Evolutionary conservation across 345 rosid genomes (phyloP).

Genomic region (Citrus medica): DNA sequence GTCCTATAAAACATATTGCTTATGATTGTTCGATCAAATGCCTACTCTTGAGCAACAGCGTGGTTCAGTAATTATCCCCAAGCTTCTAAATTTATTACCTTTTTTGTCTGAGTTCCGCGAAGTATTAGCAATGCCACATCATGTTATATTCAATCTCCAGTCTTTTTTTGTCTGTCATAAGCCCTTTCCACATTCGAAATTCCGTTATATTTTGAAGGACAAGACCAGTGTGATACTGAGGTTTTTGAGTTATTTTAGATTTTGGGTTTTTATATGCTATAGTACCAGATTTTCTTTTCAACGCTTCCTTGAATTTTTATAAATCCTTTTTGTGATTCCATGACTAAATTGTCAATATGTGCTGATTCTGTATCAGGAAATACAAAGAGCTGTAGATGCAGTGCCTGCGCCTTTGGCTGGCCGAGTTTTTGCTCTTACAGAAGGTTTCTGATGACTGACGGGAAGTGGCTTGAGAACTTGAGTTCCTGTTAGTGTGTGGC

Average conservation of each 20-base stretch:
- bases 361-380: constrained; percentile 46
- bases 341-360: constrained; percentile 2
- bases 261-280: background rate
- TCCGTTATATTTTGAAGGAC: background rate
- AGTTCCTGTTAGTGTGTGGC: background rate
- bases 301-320: background rate
- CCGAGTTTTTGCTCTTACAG: constrained; percentile 75
- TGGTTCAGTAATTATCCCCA: background rate
- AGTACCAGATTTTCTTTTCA: background rate
- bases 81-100: background rate
- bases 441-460: constrained; percentile 58
- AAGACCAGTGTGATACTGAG: background rate
- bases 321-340: background rate
- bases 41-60: background rate
- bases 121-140: background rate
- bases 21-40: background rate
- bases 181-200: background rate
- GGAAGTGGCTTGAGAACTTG: constrained; percentile 2
- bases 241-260: background rate
- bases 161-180: background rate
- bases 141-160: background rate
- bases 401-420: constrained; percentile 60
- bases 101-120: background rate
- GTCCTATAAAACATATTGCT: background rate
- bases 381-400: constrained; percentile 61